Percentiles rank a stretch among this genome's conserved stretches.
These are phyloP conservation scores for Colletotrichum limetticola DNA, from an alignment of 2,329 filamentous ascomycete species.

Conservation along the genomic window DNA sequence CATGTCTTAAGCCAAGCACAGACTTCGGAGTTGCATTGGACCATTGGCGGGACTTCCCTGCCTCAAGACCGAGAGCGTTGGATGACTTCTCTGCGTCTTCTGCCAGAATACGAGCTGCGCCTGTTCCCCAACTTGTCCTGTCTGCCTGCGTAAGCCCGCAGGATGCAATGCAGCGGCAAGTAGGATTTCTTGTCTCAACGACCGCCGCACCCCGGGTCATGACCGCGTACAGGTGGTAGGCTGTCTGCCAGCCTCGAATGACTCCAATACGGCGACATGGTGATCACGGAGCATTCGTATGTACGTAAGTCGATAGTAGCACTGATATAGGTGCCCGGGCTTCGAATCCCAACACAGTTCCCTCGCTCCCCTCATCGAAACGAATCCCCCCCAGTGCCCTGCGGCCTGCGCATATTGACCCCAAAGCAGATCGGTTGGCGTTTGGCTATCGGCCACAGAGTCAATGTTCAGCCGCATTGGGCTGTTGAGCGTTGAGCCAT, in stretches of 20 bases:
- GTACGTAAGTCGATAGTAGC: neutral
- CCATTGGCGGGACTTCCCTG: slow-evolving; percentile 14
- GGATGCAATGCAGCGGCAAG: neutral
- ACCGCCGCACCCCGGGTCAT: too few relatives aligned
- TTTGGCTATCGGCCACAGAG: neutral
- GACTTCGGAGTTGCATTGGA: neutral
- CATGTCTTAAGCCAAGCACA: slow-evolving; percentile 18
- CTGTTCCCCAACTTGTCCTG: neutral
- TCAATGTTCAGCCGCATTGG: neutral
- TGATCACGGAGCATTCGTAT: neutral
- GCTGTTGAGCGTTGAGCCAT: neutral
- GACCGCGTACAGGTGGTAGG: neutral
- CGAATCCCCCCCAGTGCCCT: neutral
- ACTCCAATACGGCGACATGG: neutral
- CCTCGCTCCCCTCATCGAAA: neutral
- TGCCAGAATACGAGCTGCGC: neutral
- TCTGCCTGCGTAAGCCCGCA: neutral
- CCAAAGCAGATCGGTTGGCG: neutral
- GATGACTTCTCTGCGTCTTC: slow-evolving; percentile 5
- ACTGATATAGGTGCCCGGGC: neutral
- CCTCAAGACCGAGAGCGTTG: neutral
- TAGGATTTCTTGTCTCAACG: neutral
- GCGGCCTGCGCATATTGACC: neutral
- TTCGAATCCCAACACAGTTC: neutral
- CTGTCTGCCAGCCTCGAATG: neutral